A percentile compares a stretch with the other conserved stretches of the same genome.
Conservation (phyloP, 2,329 filamentous ascomycete genomes). For the Coleophoma cylindrospora region DNA sequence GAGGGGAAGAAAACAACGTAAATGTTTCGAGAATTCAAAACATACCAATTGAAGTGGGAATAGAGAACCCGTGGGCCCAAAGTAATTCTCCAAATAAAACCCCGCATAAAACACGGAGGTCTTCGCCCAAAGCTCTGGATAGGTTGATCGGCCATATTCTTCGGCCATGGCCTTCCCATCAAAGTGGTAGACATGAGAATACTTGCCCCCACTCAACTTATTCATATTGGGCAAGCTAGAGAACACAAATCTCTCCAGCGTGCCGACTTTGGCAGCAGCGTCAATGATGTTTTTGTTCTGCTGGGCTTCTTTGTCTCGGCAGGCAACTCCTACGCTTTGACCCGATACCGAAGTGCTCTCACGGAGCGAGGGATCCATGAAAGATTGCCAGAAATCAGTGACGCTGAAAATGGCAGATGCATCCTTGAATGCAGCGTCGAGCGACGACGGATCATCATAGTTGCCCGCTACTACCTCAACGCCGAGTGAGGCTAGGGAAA, state of each 20-base stretch:
- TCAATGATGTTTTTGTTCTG: conserved; percentile 31
- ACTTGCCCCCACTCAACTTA: conserved; percentile 35
- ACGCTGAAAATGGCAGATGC: conserved; percentile 5
- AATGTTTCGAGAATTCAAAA: not conserved
- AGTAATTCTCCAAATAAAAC: conserved; percentile 11
- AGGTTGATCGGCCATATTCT: conserved; percentile 21
- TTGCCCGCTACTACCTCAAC: conserved; percentile 35
- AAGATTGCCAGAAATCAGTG: conserved; percentile 9
- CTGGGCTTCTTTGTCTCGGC: conserved; percentile 23
- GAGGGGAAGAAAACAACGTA: no score
- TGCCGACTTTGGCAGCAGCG: conserved; percentile 24
- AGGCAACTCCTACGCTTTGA: not conserved
- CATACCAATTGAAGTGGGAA: conserved; percentile 3
- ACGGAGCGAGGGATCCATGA: conserved; percentile 3
- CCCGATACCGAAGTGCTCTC: not conserved
- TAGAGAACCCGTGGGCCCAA: not conserved
- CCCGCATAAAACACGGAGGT: conserved; percentile 29
- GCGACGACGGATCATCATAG: conserved; percentile 16
- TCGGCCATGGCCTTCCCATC: conserved; percentile 32
- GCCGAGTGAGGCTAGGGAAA: conserved; percentile 31
- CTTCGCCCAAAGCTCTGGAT: conserved; percentile 22
- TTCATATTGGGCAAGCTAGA: conserved; percentile 31
- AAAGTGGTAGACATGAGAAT: conserved; percentile 33
- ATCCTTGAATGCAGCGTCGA: conserved; percentile 18
- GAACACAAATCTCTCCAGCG: conserved; percentile 32